Base-by-base conservation (phyloP, 163 green algal species). In the Chloromonas sp. region DNA sequence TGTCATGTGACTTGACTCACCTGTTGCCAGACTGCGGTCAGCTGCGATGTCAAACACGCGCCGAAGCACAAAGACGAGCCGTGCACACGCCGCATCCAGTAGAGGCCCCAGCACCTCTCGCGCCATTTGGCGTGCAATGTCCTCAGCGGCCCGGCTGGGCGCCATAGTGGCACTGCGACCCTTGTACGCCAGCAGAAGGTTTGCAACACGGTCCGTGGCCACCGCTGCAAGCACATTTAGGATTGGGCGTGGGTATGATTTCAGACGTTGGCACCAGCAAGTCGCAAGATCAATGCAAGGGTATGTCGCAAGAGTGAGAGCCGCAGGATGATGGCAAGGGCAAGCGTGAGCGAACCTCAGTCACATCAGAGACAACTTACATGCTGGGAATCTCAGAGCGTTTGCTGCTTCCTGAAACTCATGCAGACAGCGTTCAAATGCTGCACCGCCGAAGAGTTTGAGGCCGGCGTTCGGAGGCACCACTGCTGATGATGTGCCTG, bases 341-440 rank as follows among this genome's bases (percentile, higher is more conserved):
- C 36, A 36, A 36, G 36, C 66, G 66, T 74, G 11, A 74, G 66
- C 66, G 66, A 74, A 74, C 66, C 36, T 36, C 36, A 36, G 36
- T 36, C 36, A 36, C 36, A 36, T 36, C 36, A 36, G 66, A 74
- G 11, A 11, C 5, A 11, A 74, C 86, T 84, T 62, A 96, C 94
- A 88, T 87, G 91, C 85, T 57, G 94, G 94, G 88, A 96, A 97
- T 58, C 88, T 83, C 11, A 97, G 86, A 11, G 82, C 86, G 36
- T 91, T 87, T 11, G 94, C 93, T 0, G 95, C 94, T 71, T 91
- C 90, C 79, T 96, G 92, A 84, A 98, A 98, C 89, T 98, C 95
- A 8, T 95, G 89, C 84, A 98, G 86, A 81, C 92, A 94, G 2
- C 96, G 92, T 91, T 98, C 95, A 85, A 98, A 98, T 0, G 96